Base-by-base conservation (phyloP, 2,329 filamentous ascomycete genomes). In the Colletotrichum abscissum region DNA sequence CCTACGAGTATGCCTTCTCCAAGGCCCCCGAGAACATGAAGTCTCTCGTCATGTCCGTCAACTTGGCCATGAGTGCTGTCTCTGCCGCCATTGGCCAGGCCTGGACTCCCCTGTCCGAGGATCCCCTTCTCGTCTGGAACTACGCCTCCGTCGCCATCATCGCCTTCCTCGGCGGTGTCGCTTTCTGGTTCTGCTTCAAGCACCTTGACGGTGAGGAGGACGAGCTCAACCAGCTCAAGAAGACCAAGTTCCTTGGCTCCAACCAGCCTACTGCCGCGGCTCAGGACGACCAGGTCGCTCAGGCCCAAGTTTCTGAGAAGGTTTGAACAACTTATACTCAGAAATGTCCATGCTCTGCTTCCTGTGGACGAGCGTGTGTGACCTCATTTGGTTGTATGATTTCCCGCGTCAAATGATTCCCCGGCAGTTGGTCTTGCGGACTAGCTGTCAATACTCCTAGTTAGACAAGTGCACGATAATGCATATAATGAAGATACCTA, bases 11-110 rank as follows among this genome's bases (percentile, higher is more conserved):
- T 75, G 93, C 93, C 42, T 95, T 91, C 84, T 92, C 91, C 80
- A 94, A 94, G 82, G 92, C 93, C 0, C 93, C 93, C 30, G 90
- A 89, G 78, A 95, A 94, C 85, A 95, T 95, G 93, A 92, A 92
- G 76, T 93, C 91, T 1, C 86, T 95, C n/a, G 92, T 95, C 77
- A 87, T 89, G 81, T 89, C 90, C 24, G 86, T 95, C 77, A 91
- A 91, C 79, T 86, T 94, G 52, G 92, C 93, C 84, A 94, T 90
- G 87, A 91, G 87, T 35, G 93, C 92, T 70, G 86, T 95, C 76
- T 90, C 91, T 1, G 87, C 91, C 35, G 92, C 93, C 46, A 83
- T 95, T 63, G 92, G 91, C n/a, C 90, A 94, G 84, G 92, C 91
- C 1, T 88, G 93, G 52, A 88, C 89, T 8, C 84, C 88, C 0